Conservation (phyloP, 495 filamentous ascomycete genomes). For the Polyplosphaeria fusca region DNA sequence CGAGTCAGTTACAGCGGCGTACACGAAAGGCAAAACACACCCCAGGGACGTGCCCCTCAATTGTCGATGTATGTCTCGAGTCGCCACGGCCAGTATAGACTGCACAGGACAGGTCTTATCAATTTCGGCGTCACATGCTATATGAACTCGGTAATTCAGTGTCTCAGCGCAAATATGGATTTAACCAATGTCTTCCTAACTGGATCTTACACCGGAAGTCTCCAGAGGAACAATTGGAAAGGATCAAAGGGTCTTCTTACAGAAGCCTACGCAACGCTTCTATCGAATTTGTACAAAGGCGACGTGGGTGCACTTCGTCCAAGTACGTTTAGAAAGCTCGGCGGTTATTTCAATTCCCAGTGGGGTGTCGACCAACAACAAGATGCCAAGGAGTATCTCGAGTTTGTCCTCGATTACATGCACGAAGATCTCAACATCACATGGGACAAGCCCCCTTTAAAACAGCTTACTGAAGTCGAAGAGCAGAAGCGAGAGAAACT, state of each 20-base stretch:
- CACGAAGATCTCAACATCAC: slow-evolving; percentile 74
- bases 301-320: slow-evolving; percentile 53
- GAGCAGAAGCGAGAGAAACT: slow-evolving; percentile 63
- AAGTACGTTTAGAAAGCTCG: slow-evolving; percentile 62
- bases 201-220: slow-evolving; percentile 42
- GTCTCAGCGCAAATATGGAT: slow-evolving; percentile 68
- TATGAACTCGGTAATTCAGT: slow-evolving; percentile 85
- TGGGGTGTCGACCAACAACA: slow-evolving; percentile 67
- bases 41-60: slow-evolving; percentile 47
- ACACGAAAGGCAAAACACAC: slow-evolving; percentile 59
- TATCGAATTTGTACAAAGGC: slow-evolving; percentile 70
- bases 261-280: slow-evolving; percentile 68
- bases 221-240: slow-evolving; percentile 59
- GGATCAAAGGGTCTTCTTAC: slow-evolving; percentile 75
- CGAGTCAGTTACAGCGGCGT: slow-evolving; percentile 87
- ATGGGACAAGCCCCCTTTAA: slow-evolving; percentile 57
- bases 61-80: slow-evolving; percentile 44
- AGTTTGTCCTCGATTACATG: slow-evolving; percentile 65
- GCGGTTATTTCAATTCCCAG: slow-evolving; percentile 54
- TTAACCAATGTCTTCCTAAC: slow-evolving; percentile 70
- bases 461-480: slow-evolving; percentile 57
- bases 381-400: slow-evolving; percentile 76
- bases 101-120: slow-evolving; percentile 63
- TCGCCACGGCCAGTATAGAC: slow-evolving; percentile 51
- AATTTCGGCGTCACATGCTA: slow-evolving; percentile 87